phyloP scores from a whole-genome alignment of 768 basidiomycete genomes.

The Crepidotus variabilis region DNA sequence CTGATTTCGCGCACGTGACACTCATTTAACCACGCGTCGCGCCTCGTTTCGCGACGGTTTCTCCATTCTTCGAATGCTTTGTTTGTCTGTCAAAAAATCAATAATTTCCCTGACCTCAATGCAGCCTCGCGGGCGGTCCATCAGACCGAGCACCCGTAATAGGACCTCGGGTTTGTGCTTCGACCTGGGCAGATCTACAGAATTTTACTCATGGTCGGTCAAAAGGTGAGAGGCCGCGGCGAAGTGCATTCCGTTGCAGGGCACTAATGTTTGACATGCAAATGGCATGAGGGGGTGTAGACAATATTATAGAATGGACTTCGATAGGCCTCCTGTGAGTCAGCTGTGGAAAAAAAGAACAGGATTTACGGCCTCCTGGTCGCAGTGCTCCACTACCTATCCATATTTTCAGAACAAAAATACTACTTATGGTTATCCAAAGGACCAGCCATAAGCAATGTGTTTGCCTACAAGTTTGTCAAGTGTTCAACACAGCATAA shows the following conservation, averaged over 20 bases:
- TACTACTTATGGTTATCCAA: too few species aligned
- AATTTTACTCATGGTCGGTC: background rate
- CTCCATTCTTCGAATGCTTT: background rate
- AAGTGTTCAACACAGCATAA: too few species aligned
- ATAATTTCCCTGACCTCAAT: background rate
- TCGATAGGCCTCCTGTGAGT: too few species aligned
- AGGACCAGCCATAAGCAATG: too few species aligned
- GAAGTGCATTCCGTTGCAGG: background rate
- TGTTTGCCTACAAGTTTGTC: too few species aligned
- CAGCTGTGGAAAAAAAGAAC: too few species aligned
- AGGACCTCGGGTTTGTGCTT: background rate
- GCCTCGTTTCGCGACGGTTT: background rate
- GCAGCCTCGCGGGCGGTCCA: background rate
- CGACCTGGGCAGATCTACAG: background rate
- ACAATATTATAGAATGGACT: too few species aligned
- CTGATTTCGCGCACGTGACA: background rate
- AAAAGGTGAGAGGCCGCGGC: background rate
- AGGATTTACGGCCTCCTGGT: too few species aligned
- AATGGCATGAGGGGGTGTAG: too few species aligned
- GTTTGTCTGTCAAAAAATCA: background rate
- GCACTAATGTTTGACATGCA: too few species aligned
- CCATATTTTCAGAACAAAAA: too few species aligned
- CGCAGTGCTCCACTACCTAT: too few species aligned
- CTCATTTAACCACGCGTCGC: background rate
- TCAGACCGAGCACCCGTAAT: background rate